Percentiles rank a stretch among this genome's conserved stretches.
phyloP scores from a whole-genome alignment of 2,329 filamentous ascomycete species.

The Talaromyces albobiverticillius region DNA sequence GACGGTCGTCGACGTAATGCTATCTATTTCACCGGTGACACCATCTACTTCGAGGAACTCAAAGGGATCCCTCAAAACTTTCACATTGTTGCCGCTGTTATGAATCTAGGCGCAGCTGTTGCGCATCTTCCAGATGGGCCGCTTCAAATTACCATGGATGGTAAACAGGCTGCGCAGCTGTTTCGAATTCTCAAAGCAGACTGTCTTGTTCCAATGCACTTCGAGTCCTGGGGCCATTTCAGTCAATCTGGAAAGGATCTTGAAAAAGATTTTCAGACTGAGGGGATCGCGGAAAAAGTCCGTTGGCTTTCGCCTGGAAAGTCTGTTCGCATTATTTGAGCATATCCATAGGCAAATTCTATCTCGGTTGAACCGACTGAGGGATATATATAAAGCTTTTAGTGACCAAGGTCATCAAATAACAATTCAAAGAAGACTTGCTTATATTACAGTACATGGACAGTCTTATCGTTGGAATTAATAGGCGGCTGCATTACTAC shows the following conservation, averaged over 20 bases:
- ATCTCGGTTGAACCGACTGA: too few relatives aligned
- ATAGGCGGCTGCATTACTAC: too few relatives aligned
- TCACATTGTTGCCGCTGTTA: constrained; percentile 38
- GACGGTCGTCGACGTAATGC: constrained; percentile 44
- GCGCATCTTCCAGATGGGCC: constrained; percentile 24
- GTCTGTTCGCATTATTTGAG: constrained; percentile 26
- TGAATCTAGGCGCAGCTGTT: constrained; percentile 42
- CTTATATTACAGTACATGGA: too few relatives aligned
- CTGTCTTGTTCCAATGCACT: constrained; percentile 48
- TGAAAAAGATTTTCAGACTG: constrained; percentile 28
- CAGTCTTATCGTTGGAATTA: too few relatives aligned
- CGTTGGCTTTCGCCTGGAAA: constrained; percentile 27
- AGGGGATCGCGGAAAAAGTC: constrained; percentile 34
- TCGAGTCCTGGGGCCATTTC: constrained; percentile 48
- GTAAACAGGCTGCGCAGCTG: constrained; percentile 38
- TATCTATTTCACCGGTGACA: constrained; percentile 52
- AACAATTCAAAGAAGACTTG: too few relatives aligned
- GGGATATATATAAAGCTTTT: too few relatives aligned
- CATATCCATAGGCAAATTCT: too few relatives aligned
- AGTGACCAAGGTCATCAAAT: too few relatives aligned
- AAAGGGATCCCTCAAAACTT: constrained; percentile 32
- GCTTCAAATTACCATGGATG: constrained; percentile 46
- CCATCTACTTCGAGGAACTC: constrained; percentile 46
- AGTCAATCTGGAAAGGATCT: constrained; percentile 34
- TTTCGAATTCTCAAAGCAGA: constrained; percentile 42